Evolutionary conservation across 306 rosid genomes (phyloP).

Genomic region (Corylus heterophylla): DNA sequence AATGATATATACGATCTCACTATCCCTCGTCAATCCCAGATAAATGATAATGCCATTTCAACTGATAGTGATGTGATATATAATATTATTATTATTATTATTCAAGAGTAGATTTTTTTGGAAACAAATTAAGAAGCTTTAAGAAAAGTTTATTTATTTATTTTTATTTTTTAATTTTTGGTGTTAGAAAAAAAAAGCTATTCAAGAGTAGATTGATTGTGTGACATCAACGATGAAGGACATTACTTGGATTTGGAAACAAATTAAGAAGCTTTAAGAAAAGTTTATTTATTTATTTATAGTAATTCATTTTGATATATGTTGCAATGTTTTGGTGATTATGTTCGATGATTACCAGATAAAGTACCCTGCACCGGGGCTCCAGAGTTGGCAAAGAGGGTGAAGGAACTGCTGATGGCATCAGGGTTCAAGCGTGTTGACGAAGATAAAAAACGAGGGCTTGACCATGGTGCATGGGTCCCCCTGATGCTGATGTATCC

Average conservation of each 20-base stretch:
- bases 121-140: too few relatives aligned
- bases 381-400: conserved; percentile 60
- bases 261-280: neutral
- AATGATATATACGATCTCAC: too few relatives aligned
- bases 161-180: too few relatives aligned
- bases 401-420: conserved; percentile 54
- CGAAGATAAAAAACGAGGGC: conserved; percentile 65
- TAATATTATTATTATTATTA: too few relatives aligned
- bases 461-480: conserved; percentile 94
- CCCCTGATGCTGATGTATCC: conserved; percentile 86
- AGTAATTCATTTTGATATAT: neutral
- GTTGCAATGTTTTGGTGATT: neutral
- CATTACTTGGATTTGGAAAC: neutral
- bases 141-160: too few relatives aligned
- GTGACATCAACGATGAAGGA: neutral
- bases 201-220: too few relatives aligned
- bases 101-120: too few relatives aligned
- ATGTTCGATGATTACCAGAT: conserved; percentile 30
- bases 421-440: conserved; percentile 53
- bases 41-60: too few relatives aligned
- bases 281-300: neutral
- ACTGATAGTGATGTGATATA: too few relatives aligned
- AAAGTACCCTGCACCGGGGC: conserved; percentile 92
- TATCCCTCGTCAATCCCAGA: too few relatives aligned
- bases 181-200: too few relatives aligned